Evolutionary conservation across 2,329 filamentous ascomycete genomes (phyloP).

Genomic region (Dactylellina haptotyla): DNA sequence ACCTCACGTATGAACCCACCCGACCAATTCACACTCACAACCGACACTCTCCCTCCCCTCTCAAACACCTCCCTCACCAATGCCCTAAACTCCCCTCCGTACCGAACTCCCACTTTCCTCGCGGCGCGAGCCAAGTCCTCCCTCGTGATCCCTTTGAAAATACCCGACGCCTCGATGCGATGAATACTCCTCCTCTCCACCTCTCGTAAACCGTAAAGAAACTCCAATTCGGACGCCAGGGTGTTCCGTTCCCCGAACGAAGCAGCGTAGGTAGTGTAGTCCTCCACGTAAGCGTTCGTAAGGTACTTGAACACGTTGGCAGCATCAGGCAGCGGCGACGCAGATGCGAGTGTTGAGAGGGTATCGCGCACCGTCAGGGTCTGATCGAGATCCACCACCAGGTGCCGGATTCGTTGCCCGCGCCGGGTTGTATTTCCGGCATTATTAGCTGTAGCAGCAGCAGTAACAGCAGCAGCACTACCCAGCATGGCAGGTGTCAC

Average conservation of each 20-base stretch:
- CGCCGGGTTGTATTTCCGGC: neutral
- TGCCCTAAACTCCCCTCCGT: neutral
- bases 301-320: conserved; percentile 17
- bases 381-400: conserved; percentile 42
- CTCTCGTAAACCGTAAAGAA: conserved; percentile 18
- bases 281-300: conserved; percentile 29
- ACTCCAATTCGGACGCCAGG: conserved; percentile 17
- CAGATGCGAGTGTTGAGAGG: conserved; percentile 29
- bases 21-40: conserved; percentile 52
- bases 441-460: neutral
- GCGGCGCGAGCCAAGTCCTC: conserved; percentile 12
- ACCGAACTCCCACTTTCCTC: conserved; percentile 17
- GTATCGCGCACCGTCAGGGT: conserved; percentile 34
- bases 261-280: conserved; percentile 19
- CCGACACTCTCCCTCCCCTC: conserved; percentile 5
- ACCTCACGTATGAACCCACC: conserved; percentile 33
- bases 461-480: neutral
- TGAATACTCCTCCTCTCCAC: conserved; percentile 35
- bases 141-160: conserved; percentile 34
- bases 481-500: neutral
- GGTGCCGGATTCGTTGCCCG: conserved; percentile 18
- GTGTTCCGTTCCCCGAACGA: conserved; percentile 7
- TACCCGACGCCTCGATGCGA: conserved; percentile 27
- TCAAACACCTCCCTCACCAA: conserved; percentile 8
- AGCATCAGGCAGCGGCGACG: conserved; percentile 29